Base-by-base conservation (phyloP, 345 rosid genomes). In the Salix caprea region DNA sequence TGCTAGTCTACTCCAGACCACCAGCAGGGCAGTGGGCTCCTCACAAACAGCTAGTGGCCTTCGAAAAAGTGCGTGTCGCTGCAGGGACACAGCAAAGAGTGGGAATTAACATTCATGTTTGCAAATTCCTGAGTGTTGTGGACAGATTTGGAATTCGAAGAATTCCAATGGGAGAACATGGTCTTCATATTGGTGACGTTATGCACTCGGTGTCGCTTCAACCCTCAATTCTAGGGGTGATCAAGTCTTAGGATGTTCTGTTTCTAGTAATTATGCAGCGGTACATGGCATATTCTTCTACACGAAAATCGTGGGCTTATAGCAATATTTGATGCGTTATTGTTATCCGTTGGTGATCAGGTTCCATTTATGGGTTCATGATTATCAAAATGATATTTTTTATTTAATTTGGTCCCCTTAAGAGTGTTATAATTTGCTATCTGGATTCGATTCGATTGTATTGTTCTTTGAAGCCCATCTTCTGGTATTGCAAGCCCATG, bases 81-180 rank as follows among this genome's bases (percentile, higher is more conserved):
- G 95, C 87, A 1, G 87, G 95, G 16, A 78, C 84, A 48, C 76
- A 48, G 39, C 83, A 79, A 65, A 81, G 90, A 67, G 91, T 91
- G 37, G 79, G 78, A 23, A 80, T 94, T 42, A 84, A 87, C 50
- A 89, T 94, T 58, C 95, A 94, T 66, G 97, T 92, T 65, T 94
- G 98, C 88, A 91, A 92, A 91, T 83, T 67, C 65, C 42, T 94
- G 44, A 94, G 98, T 74, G 95, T 92, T 19, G 97, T 92, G 69
- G 98, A 94, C 80, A 70, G 80, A 15, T 85, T 87, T 30, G 98
- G 98, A 34, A 84, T 84, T 81, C 88, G 97, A 85, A 91, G 97
- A 82, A 88, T 94, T 77, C 97, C 97, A 36, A 78, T 91, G 78
- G 98, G 98, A 5, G 91, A 83, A 54, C 97, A 94, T 71, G 74